Percentiles rank a stretch among this genome's conserved stretches.
These are phyloP conservation scores for Mrakia gelida DNA, from an alignment of 768 basidiomycete genomes.

Conservation along the genomic window DNA sequence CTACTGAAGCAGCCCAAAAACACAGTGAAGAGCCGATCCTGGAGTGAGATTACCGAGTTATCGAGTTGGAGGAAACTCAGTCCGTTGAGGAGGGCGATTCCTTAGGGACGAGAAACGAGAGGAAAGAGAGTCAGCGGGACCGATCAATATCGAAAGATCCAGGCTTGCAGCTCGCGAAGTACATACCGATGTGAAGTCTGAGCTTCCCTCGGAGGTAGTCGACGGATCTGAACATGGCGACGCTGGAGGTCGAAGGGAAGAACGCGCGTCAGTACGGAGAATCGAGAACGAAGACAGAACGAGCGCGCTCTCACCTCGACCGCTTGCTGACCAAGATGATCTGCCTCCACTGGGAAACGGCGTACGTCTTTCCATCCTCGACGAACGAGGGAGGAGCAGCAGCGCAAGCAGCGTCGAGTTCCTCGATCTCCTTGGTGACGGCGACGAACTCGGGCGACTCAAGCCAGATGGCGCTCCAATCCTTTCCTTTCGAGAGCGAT, in stretches of 20 bases:
- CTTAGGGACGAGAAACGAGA: neutral
- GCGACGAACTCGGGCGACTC: constrained; percentile 58
- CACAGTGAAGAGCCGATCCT: constrained; percentile 31
- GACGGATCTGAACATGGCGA: constrained; percentile 26
- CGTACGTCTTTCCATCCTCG: constrained; percentile 33
- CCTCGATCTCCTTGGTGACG: constrained; percentile 49
- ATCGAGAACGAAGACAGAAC: neutral
- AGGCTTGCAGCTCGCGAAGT: neutral
- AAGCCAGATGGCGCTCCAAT: constrained; percentile 72
- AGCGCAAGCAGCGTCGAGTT: constrained; percentile 44
- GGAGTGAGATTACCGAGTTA: constrained; percentile 14
- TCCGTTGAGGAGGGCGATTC: constrained; percentile 31
- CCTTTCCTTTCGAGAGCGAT: constrained; percentile 53
- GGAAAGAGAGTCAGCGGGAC: too few relatives aligned
- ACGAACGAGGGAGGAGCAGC: constrained; percentile 31
- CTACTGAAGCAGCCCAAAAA: constrained; percentile 24
- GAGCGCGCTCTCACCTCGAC: neutral
- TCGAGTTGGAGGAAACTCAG: constrained; percentile 46
- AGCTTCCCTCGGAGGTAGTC: constrained; percentile 14
- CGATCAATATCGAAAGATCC: neutral
- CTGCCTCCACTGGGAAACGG: constrained; percentile 31
- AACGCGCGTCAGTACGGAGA: neutral
- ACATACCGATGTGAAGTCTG: constrained; percentile 7
- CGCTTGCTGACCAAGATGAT: constrained; percentile 19
- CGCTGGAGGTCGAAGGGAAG: neutral